phyloP scores from a whole-genome alignment of 768 basidiomycete genomes.

The Rhizopogon roseolus region DNA sequence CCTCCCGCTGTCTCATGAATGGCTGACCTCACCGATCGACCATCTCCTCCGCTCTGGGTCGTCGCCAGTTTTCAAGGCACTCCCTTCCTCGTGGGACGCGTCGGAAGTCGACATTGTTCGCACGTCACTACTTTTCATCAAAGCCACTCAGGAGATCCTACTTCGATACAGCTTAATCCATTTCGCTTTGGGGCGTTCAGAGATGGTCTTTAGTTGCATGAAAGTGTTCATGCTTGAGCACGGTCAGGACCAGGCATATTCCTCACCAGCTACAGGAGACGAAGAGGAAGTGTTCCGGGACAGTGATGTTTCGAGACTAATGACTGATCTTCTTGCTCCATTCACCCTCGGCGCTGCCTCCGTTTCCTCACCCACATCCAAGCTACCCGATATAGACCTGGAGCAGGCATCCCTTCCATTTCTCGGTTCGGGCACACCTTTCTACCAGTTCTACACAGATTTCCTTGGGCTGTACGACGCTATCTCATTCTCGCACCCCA shows the following conservation, averaged over 20 bases:
- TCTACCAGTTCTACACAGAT: constrained; percentile 93
- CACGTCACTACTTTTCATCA: constrained; percentile 59
- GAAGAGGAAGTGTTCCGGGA: constrained; percentile 81
- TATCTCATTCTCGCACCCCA: constrained; percentile 77
- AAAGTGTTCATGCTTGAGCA: constrained; percentile 96
- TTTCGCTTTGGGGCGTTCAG: constrained; percentile 22
- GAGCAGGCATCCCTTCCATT: constrained; percentile 53
- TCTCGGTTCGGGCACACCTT: constrained; percentile 68
- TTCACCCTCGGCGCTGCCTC: constrained; percentile 33
- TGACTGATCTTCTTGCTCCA: constrained; percentile 55
- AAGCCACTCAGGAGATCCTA: constrained; percentile 43
- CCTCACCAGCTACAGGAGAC: constrained; percentile 17
- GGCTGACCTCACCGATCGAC: constrained; percentile 65
- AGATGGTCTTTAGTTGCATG: constrained; percentile 75
- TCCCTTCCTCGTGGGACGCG: constrained; percentile 71
- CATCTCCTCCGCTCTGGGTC: constrained; percentile 79
- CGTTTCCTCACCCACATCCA: not conserved
- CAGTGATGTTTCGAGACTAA: constrained; percentile 47
- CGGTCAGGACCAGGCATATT: constrained; percentile 37
- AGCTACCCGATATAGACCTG: constrained; percentile 20
- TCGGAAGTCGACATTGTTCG: constrained; percentile 77
- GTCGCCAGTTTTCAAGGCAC: constrained; percentile 59
- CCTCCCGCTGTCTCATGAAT: constrained; percentile 53
- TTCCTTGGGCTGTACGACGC: constrained; percentile 88
- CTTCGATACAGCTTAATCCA: constrained; percentile 33